Evolutionary conservation across 1,139 yeast genomes (phyloP), one percentile per base, ranked within the genome.

Genomic region (Magnusiomyces magnusii): DNA sequence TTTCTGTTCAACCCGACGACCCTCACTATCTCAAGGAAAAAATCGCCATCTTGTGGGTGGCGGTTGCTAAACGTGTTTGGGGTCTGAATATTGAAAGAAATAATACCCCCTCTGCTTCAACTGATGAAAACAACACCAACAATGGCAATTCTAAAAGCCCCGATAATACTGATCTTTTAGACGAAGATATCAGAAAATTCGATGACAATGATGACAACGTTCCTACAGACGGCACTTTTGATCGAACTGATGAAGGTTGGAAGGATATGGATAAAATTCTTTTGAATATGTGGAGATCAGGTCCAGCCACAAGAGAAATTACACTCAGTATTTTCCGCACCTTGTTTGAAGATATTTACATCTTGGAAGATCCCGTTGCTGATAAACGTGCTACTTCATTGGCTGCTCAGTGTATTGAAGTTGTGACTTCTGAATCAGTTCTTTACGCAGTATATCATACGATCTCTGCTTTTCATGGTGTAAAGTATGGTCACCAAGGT

Each of bases 1-100:
- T 77, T 53, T 80, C 83, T 60, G 80, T 86, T 0, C 71, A 76
- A 21, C 74, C 76, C n/a, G 71, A 75, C 27, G 97, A 93, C 70
- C 97, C 98, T 13, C 93, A 91, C 72, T 95, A 86, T 66, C 78
- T 95, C 59, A 89, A 86, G 68, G 98, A 92, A 69, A 95, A 95
- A 72, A 71, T 92, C 55, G 96, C 98, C 2, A 85, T 83, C 64
- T 74, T 93, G 27, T 92, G 98, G 97, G 97, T 89, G 0, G 86
- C 91, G 50, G 78, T 93, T 15, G 96, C 97, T n/a, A 93, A 95
- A 69, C 79, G 96, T 58, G 80, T 84, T 47, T 95, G 99, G 99
- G 98, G 98, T 55, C 80, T 73, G 60, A 67, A 62, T 24, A 23
- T 57, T 27, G 65, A 58, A 39, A 56, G n/a, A n/a, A n/a, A n/a